Conservation (phyloP, 2,329 filamentous ascomycete genomes). For the Lojkania enalia region DNA sequence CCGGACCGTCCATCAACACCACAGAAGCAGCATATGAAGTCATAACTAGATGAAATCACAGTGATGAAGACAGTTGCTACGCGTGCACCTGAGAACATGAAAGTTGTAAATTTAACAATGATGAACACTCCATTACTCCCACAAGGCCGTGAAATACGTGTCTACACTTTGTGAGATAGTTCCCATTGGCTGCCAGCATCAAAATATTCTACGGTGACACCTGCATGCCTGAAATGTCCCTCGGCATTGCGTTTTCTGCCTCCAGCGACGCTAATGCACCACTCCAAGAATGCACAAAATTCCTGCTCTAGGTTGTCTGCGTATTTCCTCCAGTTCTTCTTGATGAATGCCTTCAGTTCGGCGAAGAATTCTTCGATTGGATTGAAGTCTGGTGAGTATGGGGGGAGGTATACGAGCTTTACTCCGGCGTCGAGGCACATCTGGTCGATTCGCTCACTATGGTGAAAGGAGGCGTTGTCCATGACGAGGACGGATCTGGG, state of each 20-base stretch:
- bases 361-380: slow-evolving; percentile 45
- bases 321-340: slow-evolving; percentile 26
- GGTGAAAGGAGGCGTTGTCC: no score
- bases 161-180: no score
- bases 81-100: no score
- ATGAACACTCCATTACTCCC: no score
- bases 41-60: no score
- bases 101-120: no score
- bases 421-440: slow-evolving; percentile 38
- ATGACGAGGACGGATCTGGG: slow-evolving; percentile 38
- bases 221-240: slow-evolving; percentile 34
- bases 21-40: no score
- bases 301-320: slow-evolving; percentile 13
- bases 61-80: no score
- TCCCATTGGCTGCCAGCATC: no score
- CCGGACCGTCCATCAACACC: no score
- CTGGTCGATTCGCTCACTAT: slow-evolving; percentile 30
- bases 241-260: slow-evolving; percentile 22
- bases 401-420: slow-evolving; percentile 39
- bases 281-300: slow-evolving; percentile 33
- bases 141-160: no score
- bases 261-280: slow-evolving; percentile 32
- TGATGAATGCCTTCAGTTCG: slow-evolving; percentile 43
- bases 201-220: slow-evolving; percentile 6
- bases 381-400: slow-evolving; percentile 44